phyloP scores from a whole-genome alignment of 345 rosid genomes.

The Ceriops tagal region DNA sequence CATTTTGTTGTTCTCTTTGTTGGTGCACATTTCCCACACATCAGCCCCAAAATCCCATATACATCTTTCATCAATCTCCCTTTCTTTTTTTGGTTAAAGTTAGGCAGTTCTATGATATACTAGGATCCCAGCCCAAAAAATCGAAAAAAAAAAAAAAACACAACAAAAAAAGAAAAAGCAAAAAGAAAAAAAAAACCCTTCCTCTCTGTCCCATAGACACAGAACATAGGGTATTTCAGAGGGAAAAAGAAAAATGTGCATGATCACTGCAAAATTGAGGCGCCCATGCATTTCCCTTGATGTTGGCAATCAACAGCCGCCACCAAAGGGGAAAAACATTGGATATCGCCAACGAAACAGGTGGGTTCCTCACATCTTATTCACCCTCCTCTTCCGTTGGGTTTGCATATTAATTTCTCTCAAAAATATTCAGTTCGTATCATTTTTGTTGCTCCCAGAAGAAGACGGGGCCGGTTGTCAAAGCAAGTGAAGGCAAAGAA shows the following conservation, averaged over 20 bases:
- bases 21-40: not conserved
- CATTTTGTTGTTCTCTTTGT: conserved; percentile 6
- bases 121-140: not conserved
- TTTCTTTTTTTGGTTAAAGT: not conserved
- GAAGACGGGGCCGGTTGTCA: conserved; percentile 20
- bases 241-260: conserved; percentile 21
- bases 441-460: conserved; percentile 21
- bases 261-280: conserved; percentile 23
- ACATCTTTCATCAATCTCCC: not conserved
- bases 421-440: not conserved
- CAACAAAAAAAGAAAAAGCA: no score
- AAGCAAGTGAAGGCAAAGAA: conserved; percentile 27
- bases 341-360: conserved; percentile 27
- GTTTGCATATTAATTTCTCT: conserved; percentile 9
- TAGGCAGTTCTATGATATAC: no score
- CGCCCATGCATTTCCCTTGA: conserved; percentile 8
- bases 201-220: not conserved
- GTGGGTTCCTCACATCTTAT: conserved; percentile 13
- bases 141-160: not conserved
- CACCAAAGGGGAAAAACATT: conserved; percentile 16
- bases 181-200: not conserved
- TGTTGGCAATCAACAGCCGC: conserved; percentile 11
- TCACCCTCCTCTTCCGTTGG: not conserved
- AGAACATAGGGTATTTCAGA: not conserved
- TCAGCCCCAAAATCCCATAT: not conserved